Conservation (phyloP, 2,329 filamentous ascomycete genomes). For the Clathrospora elynae region DNA sequence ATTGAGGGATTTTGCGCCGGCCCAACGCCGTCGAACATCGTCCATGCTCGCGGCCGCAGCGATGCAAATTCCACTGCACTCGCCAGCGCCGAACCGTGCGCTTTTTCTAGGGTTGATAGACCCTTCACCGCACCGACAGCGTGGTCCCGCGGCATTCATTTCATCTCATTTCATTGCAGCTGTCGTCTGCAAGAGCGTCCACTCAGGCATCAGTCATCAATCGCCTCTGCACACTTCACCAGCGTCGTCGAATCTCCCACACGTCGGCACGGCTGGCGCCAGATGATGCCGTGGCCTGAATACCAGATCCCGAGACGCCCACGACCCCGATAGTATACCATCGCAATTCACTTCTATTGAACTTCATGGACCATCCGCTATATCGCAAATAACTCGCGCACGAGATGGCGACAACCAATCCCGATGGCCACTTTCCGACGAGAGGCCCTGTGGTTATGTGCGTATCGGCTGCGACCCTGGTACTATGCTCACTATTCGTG, state of each 20-base stretch:
- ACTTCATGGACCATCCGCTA: no score
- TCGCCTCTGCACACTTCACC: no score
- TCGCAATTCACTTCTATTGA: conserved; percentile 1
- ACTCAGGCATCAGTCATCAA: no score
- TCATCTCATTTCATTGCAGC: not conserved
- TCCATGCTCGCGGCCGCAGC: no score
- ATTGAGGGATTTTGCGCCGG: conserved; percentile 13
- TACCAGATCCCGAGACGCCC: conserved; percentile 26
- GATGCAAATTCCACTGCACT: conserved; percentile 21
- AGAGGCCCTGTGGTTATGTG: conserved; percentile 61
- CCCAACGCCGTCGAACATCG: conserved; percentile 10
- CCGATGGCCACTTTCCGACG: conserved; percentile 26
- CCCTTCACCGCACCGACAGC: conserved; percentile 26
- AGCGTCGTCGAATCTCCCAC: no score
- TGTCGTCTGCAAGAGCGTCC: no score
- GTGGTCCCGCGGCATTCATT: not conserved
- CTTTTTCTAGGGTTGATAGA: conserved; percentile 24
- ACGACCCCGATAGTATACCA: conserved; percentile 32
- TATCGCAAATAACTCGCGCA: no score
- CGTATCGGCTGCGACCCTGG: conserved; percentile 71
- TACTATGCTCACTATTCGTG: conserved; percentile 75
- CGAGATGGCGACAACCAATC: conserved; percentile 34
- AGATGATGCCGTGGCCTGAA: conserved; percentile 27
- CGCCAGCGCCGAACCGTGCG: conserved; percentile 21
- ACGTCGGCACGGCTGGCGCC: conserved; percentile 13